phyloP scores from a whole-genome alignment of 75 land plant genomes.

The Cryptomeria japonica region DNA sequence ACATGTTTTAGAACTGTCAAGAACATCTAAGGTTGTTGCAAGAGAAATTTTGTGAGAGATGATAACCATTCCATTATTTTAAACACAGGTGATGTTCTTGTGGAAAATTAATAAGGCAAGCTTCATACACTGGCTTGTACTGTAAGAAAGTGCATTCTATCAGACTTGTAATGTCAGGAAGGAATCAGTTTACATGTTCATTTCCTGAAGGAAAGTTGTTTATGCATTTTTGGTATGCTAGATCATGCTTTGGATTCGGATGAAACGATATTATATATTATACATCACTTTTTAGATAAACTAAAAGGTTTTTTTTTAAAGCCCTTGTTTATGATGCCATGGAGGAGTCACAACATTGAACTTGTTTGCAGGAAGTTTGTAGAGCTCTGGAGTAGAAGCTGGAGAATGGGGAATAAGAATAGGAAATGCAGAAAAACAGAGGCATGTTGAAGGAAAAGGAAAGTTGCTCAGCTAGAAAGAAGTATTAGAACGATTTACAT shows the following conservation, averaged over 20 bases:
- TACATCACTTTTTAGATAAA: neutral
- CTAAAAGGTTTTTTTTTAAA: neutral
- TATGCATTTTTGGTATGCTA: neutral
- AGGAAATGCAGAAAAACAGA: neutral
- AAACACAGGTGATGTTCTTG: neutral
- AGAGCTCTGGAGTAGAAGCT: neutral
- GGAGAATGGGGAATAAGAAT: neutral
- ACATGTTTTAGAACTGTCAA: neutral
- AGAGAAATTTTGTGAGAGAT: neutral
- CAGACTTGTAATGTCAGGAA: neutral
- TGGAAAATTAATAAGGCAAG: neutral
- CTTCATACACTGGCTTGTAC: neutral
- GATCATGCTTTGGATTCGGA: neutral
- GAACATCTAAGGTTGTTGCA: neutral
- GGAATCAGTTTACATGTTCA: neutral
- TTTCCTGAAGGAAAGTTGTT: neutral
- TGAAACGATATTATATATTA: neutral
- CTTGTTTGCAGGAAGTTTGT: neutral
- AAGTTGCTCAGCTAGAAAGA: neutral
- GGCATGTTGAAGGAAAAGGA: neutral
- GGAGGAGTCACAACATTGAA: neutral
- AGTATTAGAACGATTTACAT: neutral
- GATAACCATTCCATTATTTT: neutral
- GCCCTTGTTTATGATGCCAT: neutral
- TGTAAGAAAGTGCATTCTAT: neutral